Conservation (phyloP, 192 early-diverging fungal genomes). For the Podila clonocystis region DNA sequence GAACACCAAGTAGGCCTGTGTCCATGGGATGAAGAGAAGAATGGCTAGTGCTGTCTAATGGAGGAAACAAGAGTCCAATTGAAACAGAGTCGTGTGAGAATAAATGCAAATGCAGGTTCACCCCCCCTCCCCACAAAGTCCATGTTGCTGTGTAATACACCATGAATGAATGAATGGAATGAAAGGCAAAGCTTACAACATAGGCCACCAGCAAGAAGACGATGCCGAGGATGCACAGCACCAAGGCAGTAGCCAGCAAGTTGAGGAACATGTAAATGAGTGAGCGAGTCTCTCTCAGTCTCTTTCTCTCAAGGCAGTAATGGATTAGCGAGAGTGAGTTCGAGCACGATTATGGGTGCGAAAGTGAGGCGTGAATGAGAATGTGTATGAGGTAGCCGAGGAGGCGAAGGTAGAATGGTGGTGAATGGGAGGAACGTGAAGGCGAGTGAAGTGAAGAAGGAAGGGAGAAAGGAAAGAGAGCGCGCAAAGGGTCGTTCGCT, state of each 20-base stretch:
- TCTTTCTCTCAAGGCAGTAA: too few species aligned
- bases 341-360: too few species aligned
- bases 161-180: neutral
- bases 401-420: too few species aligned
- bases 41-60: slow-evolving; percentile 39
- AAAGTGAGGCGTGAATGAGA: too few species aligned
- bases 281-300: too few species aligned
- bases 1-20: slow-evolving; percentile 47
- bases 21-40: slow-evolving; percentile 49
- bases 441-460: too few species aligned
- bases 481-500: too few species aligned
- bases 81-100: neutral
- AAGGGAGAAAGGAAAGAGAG: too few species aligned
- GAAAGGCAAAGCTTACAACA: slow-evolving; percentile 9
- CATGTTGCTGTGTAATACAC: neutral
- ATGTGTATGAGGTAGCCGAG: too few species aligned
- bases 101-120: neutral
- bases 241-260: slow-evolving; percentile 32
- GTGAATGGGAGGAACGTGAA: too few species aligned
- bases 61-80: neutral
- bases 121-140: neutral
- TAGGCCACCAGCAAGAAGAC: slow-evolving; percentile 34
- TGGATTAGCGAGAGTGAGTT: too few species aligned
- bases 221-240: slow-evolving; percentile 43
- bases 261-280: slow-evolving; percentile 21